Evolutionary conservation across 768 basidiomycete species (phyloP), one percentile per base, ranked within the genome.

Genomic region (Boletus tomentosulus): DNA sequence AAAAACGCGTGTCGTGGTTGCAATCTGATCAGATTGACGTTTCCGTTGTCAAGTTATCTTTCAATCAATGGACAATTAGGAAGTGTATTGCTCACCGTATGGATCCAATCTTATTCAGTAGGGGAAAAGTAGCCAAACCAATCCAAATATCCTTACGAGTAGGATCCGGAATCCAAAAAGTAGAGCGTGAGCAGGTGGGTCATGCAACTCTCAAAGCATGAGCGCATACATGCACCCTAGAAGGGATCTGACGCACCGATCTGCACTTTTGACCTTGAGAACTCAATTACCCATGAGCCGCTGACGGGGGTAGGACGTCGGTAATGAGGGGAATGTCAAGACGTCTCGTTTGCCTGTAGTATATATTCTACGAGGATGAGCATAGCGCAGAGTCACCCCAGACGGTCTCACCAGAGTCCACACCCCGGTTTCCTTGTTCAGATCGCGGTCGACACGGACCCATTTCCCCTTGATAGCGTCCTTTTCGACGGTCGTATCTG

Each of bases 111-210:
- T 63, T 92, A 95, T 53, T 85, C 88, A 0, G 85, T 81, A 1
- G 86, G 78, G n/a, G 68, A 74, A 56, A 84, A 78, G 3, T 80
- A 87, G 50, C 65, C 67, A 37, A 86, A 80, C 71, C 79, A 84
- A 59, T 85, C 80, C 28, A 77, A 65, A 39, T 78, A 68, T 0
- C 85, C 83, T 33, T 73, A 79, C 2, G 83, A 77, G 69, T 93
- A 94, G 1, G 84, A 73, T 10, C 90, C 90, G 1, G 92, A 93
- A 65, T 98, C 94, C 53, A 98, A 70, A 76, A 96, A 90, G 69
- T 96, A 98, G 3, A 98, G 66, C 0, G 93, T 92, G 57, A 96
- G 74, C n/a, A 94, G 75, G 57, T 95, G 92, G 1, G 85, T 93
- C 70, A 82, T 88, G 12, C 92, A 93, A 41, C 91, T 92, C 44